These are phyloP conservation scores for Panaeolus papilionaceus DNA, from an alignment of 768 basidiomycete genomes.

Conservation along the genomic window DNA sequence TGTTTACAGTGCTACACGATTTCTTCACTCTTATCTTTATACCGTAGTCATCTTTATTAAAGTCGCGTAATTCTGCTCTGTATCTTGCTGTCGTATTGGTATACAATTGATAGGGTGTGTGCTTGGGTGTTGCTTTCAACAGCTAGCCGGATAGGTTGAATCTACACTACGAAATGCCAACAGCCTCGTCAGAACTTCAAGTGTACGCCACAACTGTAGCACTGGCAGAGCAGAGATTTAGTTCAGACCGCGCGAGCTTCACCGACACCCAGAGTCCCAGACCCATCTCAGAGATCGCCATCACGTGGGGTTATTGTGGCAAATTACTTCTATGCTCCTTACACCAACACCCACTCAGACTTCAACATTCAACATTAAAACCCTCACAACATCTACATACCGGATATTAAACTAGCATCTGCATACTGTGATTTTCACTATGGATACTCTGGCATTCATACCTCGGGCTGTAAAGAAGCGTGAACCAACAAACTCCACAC, in stretches of 20 bases:
- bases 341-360: too few relatives aligned
- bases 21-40: slow-evolving; percentile 7
- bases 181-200: too few relatives aligned
- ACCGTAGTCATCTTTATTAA: not conserved
- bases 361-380: too few relatives aligned
- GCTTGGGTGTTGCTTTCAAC: not conserved
- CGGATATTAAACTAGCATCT: too few relatives aligned
- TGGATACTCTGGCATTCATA: slow-evolving; percentile 31
- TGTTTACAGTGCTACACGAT: not conserved
- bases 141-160: too few relatives aligned
- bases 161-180: too few relatives aligned
- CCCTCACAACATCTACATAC: too few relatives aligned
- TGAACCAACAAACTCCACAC: not conserved
- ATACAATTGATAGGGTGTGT: not conserved
- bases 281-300: not conserved
- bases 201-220: too few relatives aligned
- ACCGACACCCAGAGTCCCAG: too few relatives aligned
- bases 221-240: too few relatives aligned
- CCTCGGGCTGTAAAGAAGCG: slow-evolving; percentile 33
- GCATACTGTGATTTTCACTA: not conserved
- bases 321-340: too few relatives aligned
- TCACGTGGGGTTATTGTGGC: not conserved
- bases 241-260: too few relatives aligned
- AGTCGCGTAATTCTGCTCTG: not conserved
- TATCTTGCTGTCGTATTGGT: slow-evolving; percentile 4